These are phyloP conservation scores for Fraxinus platypoda DNA, from an alignment of 305 asterid species.

Conservation along the genomic window DNA sequence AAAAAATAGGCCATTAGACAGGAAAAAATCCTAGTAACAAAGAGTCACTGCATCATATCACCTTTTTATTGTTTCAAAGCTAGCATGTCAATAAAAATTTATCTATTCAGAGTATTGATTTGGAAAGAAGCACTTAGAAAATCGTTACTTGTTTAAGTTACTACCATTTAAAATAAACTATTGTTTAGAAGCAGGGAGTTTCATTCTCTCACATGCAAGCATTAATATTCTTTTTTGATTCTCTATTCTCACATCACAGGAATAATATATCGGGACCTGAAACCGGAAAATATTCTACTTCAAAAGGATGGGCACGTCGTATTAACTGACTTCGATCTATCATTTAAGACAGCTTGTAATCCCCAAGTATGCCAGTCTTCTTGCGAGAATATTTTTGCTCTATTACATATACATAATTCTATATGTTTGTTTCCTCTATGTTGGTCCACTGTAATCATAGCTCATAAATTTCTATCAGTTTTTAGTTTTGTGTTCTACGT, in stretches of 20 bases:
- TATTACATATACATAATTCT: not conserved
- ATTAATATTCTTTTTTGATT: conserved; percentile 11
- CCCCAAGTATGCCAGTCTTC: conserved; percentile 64
- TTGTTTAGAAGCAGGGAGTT: conserved; percentile 4
- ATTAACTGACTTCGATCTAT: conserved; percentile 89
- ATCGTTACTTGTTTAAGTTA: not conserved
- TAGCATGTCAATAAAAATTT: not conserved
- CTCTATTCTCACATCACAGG: conserved; percentile 50
- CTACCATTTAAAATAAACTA: not conserved
- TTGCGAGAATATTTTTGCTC: conserved; percentile 5
- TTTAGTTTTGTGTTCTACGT: not conserved
- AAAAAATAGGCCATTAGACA: not conserved
- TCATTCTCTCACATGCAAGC: conserved; percentile 16
- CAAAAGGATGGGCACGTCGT: conserved; percentile 85
- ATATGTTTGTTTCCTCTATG: not conserved
- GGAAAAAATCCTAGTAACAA: not conserved
- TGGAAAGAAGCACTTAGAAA: not conserved
- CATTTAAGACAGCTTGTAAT: conserved; percentile 78
- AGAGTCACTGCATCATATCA: not conserved
- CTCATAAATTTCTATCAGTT: not conserved
- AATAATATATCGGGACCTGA: conserved; percentile 88
- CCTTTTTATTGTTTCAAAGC: not conserved
- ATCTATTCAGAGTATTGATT: not conserved
- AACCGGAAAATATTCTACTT: conserved; percentile 93
- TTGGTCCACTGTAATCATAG: not conserved